These are phyloP conservation scores for Backusella australiensis DNA, from an alignment of 192 early-diverging fungal species.

Conservation along the genomic window DNA sequence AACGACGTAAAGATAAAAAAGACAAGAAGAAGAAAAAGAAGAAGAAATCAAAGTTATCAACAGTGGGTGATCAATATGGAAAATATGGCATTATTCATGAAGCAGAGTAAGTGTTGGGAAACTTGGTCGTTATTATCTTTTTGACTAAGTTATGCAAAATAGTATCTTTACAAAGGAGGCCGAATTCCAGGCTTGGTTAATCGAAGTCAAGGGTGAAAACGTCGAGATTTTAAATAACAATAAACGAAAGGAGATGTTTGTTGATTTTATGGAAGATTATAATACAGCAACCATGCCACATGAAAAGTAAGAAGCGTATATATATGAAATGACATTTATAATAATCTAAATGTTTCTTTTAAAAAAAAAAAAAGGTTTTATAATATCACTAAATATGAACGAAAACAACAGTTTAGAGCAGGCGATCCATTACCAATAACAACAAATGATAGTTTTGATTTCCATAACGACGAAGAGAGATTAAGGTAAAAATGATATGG, in stretches of 20 bases:
- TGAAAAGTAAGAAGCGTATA: conserved; percentile 36
- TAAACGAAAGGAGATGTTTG: conserved; percentile 51
- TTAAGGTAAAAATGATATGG: conserved; percentile 25
- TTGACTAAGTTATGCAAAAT: no score
- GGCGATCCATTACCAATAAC: conserved; percentile 32
- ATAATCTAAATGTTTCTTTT: background rate
- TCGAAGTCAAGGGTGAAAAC: conserved; percentile 49
- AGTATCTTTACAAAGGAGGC: conserved; percentile 41
- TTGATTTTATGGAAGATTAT: conserved; percentile 61
- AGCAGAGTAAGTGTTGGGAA: conserved; percentile 42
- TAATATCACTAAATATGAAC: conserved; percentile 50
- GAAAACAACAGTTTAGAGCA: conserved; percentile 43
- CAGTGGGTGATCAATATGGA: conserved; percentile 38
- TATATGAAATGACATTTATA: no score
- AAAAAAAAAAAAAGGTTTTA: conserved; percentile 36
- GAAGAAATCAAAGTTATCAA: conserved; percentile 21
- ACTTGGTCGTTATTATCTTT: no score
- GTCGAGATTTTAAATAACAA: conserved; percentile 46
- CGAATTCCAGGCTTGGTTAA: conserved; percentile 57
- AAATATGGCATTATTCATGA: conserved; percentile 52
- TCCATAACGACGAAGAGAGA: conserved; percentile 52
- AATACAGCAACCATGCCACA: conserved; percentile 63
- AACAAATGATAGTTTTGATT: conserved; percentile 28
- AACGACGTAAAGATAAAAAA: conserved; percentile 35
- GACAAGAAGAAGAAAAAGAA: conserved; percentile 35